Percentiles rank a stretch among this genome's conserved stretches.
phyloP scores from a whole-genome alignment of 441 rosid genomes.

The Syzygium syzygioides region DNA sequence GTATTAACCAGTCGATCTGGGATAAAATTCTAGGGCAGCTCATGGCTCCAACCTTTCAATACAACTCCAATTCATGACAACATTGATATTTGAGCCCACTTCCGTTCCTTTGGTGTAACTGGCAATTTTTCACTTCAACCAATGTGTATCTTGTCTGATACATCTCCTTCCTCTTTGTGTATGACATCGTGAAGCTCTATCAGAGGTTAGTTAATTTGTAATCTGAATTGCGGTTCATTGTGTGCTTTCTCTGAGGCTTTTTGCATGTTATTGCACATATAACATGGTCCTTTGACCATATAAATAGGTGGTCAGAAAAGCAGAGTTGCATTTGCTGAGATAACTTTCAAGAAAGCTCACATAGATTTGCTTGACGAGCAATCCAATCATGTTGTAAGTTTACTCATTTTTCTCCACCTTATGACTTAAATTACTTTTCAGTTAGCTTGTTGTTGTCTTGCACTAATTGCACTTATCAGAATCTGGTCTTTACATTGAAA shows the following conservation, averaged over 20 bases:
- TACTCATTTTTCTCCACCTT: background rate
- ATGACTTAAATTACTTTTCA: background rate
- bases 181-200: background rate
- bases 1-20: background rate
- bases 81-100: background rate
- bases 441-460: background rate
- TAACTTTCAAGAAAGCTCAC: background rate
- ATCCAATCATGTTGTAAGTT: background rate
- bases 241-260: background rate
- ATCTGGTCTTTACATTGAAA: background rate
- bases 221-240: background rate
- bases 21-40: background rate
- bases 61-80: background rate
- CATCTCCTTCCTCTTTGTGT: background rate
- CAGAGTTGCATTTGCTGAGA: background rate
- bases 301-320: background rate
- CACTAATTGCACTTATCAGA: background rate
- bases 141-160: background rate
- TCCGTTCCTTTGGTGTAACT: fast-evolving
- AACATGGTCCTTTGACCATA: background rate
- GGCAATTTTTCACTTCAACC: background rate
- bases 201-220: background rate
- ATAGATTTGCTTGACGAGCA: background rate
- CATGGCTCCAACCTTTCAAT: background rate
- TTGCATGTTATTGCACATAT: background rate